Evolutionary conservation across 2,329 filamentous ascomycete genomes (phyloP).

Genomic region (Davidsoniella virescens): DNA sequence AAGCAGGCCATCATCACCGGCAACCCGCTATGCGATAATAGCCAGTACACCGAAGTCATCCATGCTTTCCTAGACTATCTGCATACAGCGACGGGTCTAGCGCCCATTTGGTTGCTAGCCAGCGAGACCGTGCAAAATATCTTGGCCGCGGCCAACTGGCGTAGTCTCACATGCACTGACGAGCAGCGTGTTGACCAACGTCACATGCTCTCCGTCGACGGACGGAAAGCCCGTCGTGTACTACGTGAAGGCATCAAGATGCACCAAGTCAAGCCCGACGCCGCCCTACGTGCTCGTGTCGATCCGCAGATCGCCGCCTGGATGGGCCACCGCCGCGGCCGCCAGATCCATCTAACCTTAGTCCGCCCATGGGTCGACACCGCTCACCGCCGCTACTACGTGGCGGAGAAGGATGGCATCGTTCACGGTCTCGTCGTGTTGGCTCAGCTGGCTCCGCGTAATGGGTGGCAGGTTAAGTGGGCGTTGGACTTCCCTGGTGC

Average conservation of each 20-base stretch:
- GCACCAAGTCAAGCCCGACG: constrained; percentile 50
- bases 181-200: constrained; percentile 69
- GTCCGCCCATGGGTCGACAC: constrained; percentile 77
- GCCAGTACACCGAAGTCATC: constrained; percentile 61
- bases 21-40: constrained; percentile 67
- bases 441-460: constrained; percentile 59
- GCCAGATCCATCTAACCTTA: constrained; percentile 78
- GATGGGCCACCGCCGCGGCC: constrained; percentile 63
- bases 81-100: constrained; percentile 50
- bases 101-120: constrained; percentile 81
- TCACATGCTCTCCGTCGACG: constrained; percentile 41
- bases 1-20: constrained; percentile 75
- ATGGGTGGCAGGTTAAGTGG: constrained; percentile 93
- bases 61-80: constrained; percentile 60
- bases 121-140: constrained; percentile 63
- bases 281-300: constrained; percentile 51
- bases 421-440: constrained; percentile 68
- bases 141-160: constrained; percentile 70
- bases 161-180: constrained; percentile 71
- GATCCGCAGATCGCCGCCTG: constrained; percentile 64
- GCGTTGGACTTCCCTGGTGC: constrained; percentile 82
- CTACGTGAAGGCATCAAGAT: constrained; percentile 76
- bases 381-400: constrained; percentile 72
- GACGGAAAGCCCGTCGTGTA: constrained; percentile 63
- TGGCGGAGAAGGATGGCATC: constrained; percentile 57